Base-by-base conservation (phyloP, 1,139 yeast species). In the Yamadazyma triangularis region DNA sequence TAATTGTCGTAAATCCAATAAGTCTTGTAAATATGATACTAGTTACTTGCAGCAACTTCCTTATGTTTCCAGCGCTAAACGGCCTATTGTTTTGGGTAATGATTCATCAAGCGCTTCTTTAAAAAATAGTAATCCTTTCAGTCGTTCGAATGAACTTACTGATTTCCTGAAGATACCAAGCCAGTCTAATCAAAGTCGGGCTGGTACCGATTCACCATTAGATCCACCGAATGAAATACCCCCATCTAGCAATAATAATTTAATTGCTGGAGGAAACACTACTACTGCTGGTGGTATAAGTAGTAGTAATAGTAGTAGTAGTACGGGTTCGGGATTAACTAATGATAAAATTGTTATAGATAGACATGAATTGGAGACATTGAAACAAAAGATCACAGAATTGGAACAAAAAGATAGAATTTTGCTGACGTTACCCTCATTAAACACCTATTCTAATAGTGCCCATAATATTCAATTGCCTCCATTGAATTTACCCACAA, bases 1-100 rank as follows among this genome's bases (percentile, higher is more conserved):
- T 4, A 47, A 50, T 8, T 60, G 65, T 36, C 45, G 46, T 11
- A 50, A 47, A 31, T 37, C 47, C 27, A 45, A 50, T 24, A 34
- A 43, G 10, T 26, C 42, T 12, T 58, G 64, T 34, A 27, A 38
- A 6, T 58, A 58, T 30, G 55, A 51, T 12, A 22, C 39, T 6
- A 16, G 13, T 13, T 26, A 26, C 15, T 10, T 10, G 4, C 15
- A 18, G 3, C 30, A 29, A n/a, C 12, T 15, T 3, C 29, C 35
- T 2, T 32, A 32, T 24, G 23, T 25, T 4, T 25, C 29, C 7
- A 26, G 30, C 26, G 31, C 34, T 10, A 23, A 24, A 15, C 22
- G 29, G 26, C 36, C 36, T 2, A 25, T 33, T 4, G 28, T 18
- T 4, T 27, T 33, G 9, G 20, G 20, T 18, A 9, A 9, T 18